Evolutionary conservation across 139 green algal genomes (phyloP).

Genomic region (Coccomyxa sp.): DNA sequence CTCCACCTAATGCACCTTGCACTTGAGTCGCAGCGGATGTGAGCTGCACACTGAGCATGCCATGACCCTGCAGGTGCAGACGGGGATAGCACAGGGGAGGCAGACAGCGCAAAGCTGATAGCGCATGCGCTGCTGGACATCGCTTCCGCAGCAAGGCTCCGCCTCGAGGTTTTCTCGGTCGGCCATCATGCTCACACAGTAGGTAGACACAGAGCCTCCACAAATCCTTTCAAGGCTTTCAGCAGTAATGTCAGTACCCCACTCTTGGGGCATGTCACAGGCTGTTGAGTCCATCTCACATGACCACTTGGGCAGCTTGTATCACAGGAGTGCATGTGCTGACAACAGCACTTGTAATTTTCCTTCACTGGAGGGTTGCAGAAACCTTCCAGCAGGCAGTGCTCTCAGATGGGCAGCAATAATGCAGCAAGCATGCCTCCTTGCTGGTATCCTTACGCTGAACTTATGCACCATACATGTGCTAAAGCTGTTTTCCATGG

Average conservation of each 20-base stretch:
- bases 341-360: not conserved
- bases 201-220: no score
- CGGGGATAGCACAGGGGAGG: not conserved
- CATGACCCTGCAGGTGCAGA: slow-evolving; percentile 1
- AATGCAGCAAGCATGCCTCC: not conserved
- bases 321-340: not conserved
- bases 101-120: slow-evolving; percentile 33
- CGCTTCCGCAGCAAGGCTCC: slow-evolving; percentile 30
- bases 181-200: slow-evolving; percentile 38
- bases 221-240: no score
- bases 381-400: not conserved
- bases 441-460: not conserved
- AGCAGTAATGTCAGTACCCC: not conserved
- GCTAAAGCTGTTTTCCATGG: no score
- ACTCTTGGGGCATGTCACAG: not conserved
- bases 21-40: no score
- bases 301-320: not conserved
- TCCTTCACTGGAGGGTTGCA: not conserved
- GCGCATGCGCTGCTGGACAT: slow-evolving; percentile 47
- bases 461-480: no score
- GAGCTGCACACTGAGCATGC: no score
- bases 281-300: not conserved
- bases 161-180: slow-evolving; percentile 50
- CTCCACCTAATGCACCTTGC: no score
- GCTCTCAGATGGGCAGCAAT: not conserved